Percentiles rank a stretch among this genome's conserved stretches.
phyloP scores from a whole-genome alignment of 139 green algal species.

The Picochlorum sp. region DNA sequence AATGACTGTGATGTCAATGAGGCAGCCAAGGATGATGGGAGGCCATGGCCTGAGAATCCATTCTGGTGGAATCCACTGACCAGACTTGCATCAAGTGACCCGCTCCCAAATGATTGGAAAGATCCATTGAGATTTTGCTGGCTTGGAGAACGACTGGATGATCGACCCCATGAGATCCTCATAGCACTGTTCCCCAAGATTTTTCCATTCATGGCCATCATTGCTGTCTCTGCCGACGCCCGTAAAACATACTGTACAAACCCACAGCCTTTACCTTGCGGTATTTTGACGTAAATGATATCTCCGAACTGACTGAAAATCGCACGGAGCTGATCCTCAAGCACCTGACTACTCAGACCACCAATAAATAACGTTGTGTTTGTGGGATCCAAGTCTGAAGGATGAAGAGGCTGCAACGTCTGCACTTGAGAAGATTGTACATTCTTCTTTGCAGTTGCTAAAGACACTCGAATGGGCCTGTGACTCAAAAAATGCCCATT shows the following conservation, averaged over 20 bases:
- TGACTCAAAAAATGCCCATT: conserved; percentile 63
- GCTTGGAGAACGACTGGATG: conserved; percentile 26
- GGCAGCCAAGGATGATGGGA: no score
- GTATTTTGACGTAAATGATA: conserved; percentile 90
- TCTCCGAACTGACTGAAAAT: conserved; percentile 76
- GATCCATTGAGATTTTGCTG: conserved; percentile 4
- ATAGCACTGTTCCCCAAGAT: conserved; percentile 48
- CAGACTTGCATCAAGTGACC: no score
- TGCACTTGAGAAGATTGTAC: conserved; percentile 8
- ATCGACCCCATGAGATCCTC: conserved; percentile 63
- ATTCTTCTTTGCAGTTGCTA: conserved; percentile 61
- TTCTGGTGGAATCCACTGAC: no score
- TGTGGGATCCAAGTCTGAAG: conserved; percentile 59
- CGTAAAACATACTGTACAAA: conserved; percentile 89
- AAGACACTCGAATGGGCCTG: conserved; percentile 62
- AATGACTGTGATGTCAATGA: no score
- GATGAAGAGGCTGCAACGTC: conserved; percentile 15
- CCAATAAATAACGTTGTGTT: conserved; percentile 92
- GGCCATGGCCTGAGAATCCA: no score
- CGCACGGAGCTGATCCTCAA: conserved; percentile 64
- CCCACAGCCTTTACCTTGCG: conserved; percentile 86
- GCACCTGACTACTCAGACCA: conserved; percentile 44
- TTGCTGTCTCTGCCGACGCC: conserved; percentile 55
- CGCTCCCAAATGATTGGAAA: no score
- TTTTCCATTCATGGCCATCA: conserved; percentile 63